Evolutionary conservation across 768 basidiomycete genomes (phyloP).

Genomic region (Mycena filopes): DNA sequence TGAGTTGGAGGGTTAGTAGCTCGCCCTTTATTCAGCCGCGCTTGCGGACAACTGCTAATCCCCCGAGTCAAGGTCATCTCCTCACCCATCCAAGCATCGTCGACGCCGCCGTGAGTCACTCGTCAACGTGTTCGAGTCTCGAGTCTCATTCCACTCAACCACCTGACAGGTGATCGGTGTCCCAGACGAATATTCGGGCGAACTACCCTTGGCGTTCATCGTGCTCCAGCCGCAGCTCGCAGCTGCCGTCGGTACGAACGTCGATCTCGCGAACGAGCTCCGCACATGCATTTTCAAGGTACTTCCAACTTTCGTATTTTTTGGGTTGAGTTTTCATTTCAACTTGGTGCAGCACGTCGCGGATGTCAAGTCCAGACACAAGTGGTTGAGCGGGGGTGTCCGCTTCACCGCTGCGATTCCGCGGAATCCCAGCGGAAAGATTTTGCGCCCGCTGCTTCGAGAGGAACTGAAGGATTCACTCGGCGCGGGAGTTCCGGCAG

Average conservation of each 20-base stretch:
- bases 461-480: not conserved
- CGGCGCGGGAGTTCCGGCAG: not conserved
- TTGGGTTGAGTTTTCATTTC: slow-evolving; percentile 5
- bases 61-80: slow-evolving; percentile 34
- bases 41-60: not conserved
- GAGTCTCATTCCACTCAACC: too few relatives aligned
- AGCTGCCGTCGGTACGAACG: slow-evolving; percentile 29
- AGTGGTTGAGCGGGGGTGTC: slow-evolving; percentile 55
- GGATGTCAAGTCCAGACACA: slow-evolving; percentile 52
- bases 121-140: too few relatives aligned
- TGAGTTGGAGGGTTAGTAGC: slow-evolving; percentile 37
- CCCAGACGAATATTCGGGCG: slow-evolving; percentile 42
- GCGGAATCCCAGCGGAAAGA: slow-evolving; percentile 49
- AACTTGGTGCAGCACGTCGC: slow-evolving; percentile 46
- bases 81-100: slow-evolving; percentile 39
- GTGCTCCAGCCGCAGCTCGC: slow-evolving; percentile 41
- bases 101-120: slow-evolving; percentile 42
- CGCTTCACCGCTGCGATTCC: slow-evolving; percentile 55
- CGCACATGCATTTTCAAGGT: slow-evolving; percentile 24
- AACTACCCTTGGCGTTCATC: slow-evolving; percentile 46
- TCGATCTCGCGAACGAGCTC: not conserved
- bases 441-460: slow-evolving; percentile 18
- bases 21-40: not conserved
- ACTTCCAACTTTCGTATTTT: slow-evolving; percentile 5
- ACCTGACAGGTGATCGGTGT: too few relatives aligned